These are phyloP conservation scores for Suillus plorans DNA, from an alignment of 768 basidiomycete genomes.

Conservation along the genomic window DNA sequence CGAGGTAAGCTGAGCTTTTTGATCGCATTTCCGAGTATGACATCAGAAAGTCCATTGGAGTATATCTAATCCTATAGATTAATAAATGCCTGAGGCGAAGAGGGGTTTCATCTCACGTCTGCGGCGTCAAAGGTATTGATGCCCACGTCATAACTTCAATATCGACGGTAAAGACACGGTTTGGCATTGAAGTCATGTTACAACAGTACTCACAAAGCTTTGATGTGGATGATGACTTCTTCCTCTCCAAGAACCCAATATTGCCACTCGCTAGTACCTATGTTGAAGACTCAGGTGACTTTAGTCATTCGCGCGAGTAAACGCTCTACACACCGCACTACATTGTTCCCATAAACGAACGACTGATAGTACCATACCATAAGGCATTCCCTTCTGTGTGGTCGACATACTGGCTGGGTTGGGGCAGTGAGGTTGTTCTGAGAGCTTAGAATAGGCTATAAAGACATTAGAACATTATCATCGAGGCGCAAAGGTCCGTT, in stretches of 20 bases:
- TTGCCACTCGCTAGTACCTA: slow-evolving; percentile 16
- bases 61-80: slow-evolving; percentile 26
- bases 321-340: slow-evolving; percentile 22
- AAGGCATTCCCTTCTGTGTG: too few species aligned
- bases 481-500: too few species aligned
- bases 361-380: too few species aligned
- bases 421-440: too few species aligned
- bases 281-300: neutral
- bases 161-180: neutral
- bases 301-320: neutral
- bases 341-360: slow-evolving; percentile 34
- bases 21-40: slow-evolving; percentile 46
- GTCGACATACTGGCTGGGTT: too few species aligned
- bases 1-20: slow-evolving; percentile 42
- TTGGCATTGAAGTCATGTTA: neutral
- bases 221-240: slow-evolving; percentile 39
- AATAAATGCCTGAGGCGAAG: slow-evolving; percentile 30
- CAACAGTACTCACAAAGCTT: slow-evolving; percentile 22
- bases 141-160: slow-evolving; percentile 50
- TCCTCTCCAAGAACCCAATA: slow-evolving; percentile 38
- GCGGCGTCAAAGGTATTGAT: slow-evolving; percentile 65
- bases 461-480: too few species aligned
- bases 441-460: too few species aligned
- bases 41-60: slow-evolving; percentile 40
- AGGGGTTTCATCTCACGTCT: slow-evolving; percentile 32